phyloP scores from a whole-genome alignment of 2,329 filamentous ascomycete genomes.

The Helotiales sp. region DNA sequence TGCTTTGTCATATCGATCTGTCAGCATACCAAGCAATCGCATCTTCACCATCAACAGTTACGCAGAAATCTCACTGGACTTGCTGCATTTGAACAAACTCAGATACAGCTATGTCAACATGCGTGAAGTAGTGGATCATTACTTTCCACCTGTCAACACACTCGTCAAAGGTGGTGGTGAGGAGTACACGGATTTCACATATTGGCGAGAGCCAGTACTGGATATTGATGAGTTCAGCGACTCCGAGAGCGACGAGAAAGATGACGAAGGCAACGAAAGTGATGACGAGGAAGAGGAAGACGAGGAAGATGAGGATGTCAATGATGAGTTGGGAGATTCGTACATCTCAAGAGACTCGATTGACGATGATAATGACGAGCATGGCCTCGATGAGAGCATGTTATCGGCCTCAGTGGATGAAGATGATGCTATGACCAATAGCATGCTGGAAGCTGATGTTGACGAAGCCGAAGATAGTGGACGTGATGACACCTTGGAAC shows the following conservation, averaged over 20 bases:
- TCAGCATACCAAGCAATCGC: slow-evolving; percentile 90
- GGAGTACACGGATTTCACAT: slow-evolving; percentile 95
- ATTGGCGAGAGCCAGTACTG: slow-evolving; percentile 86
- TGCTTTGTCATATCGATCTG: slow-evolving; percentile 91
- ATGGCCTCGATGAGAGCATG: slow-evolving; percentile 36
- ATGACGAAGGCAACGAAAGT: slow-evolving; percentile 58
- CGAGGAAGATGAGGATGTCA: slow-evolving; percentile 55
- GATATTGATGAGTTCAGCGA: slow-evolving; percentile 89
- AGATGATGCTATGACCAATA: slow-evolving; percentile 35
- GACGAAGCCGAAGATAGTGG: slow-evolving; percentile 41
- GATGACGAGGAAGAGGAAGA: slow-evolving; percentile 54
- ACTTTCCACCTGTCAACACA: slow-evolving; percentile 90
- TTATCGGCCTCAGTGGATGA: slow-evolving; percentile 37
- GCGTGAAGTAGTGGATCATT: slow-evolving; percentile 96
- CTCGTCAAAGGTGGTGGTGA: slow-evolving; percentile 89
- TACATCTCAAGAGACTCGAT: slow-evolving; percentile 59
- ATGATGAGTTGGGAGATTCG: slow-evolving; percentile 59
- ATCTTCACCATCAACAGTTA: slow-evolving; percentile 99
- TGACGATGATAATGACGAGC: slow-evolving; percentile 52
- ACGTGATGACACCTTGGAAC: not conserved
- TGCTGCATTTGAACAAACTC: slow-evolving; percentile 89
- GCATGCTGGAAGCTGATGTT: slow-evolving; percentile 42
- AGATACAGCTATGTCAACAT: slow-evolving; percentile 98
- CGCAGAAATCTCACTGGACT: slow-evolving; percentile 89
- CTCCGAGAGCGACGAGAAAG: slow-evolving; percentile 69